phyloP scores from a whole-genome alignment of 2,329 filamentous ascomycete species.

The Sclerotiophoma versabilis region DNA sequence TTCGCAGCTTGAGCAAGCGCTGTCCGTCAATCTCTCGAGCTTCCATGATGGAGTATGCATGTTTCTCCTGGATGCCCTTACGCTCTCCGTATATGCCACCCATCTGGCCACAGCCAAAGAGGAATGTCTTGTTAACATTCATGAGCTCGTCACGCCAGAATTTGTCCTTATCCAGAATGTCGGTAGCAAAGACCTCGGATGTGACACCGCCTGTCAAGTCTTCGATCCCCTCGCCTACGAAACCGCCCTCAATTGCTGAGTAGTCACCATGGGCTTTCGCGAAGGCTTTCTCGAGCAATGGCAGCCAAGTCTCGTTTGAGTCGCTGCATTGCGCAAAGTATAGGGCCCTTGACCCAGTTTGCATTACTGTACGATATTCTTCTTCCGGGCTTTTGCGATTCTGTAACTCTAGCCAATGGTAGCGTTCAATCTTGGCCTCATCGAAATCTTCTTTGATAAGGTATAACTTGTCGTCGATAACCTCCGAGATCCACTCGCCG shows the following conservation, averaged over 20 bases:
- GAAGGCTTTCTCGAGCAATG: conserved; percentile 81
- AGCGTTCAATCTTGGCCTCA: conserved; percentile 73
- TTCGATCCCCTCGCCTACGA: conserved; percentile 68
- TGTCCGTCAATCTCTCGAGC: conserved; percentile 67
- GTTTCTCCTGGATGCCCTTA: conserved; percentile 54
- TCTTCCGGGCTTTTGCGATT: conserved; percentile 76
- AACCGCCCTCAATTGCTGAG: conserved; percentile 75
- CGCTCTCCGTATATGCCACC: conserved; percentile 68
- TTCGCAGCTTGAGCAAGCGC: conserved; percentile 60
- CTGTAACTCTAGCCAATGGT: conserved; percentile 73
- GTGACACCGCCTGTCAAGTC: conserved; percentile 73
- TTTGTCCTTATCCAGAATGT: conserved; percentile 78
- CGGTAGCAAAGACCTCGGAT: conserved; percentile 70
- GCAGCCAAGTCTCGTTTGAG: conserved; percentile 83
- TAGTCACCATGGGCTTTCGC: conserved; percentile 87
- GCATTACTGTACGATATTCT: conserved; percentile 71
- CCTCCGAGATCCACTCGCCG: conserved; percentile 90
- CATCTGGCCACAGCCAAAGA: conserved; percentile 75
- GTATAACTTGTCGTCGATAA: conserved; percentile 90
- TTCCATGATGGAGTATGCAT: conserved; percentile 67
- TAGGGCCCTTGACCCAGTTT: conserved; percentile 77
- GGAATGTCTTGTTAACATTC: conserved; percentile 80
- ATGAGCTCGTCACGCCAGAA: conserved; percentile 86
- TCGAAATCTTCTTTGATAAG: conserved; percentile 84
- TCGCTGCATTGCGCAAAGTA: conserved; percentile 80